Percentiles rank a stretch among this genome's conserved stretches.
phyloP scores from a whole-genome alignment of 805 yeast genomes.

The Yarrowia sp. region DNA sequence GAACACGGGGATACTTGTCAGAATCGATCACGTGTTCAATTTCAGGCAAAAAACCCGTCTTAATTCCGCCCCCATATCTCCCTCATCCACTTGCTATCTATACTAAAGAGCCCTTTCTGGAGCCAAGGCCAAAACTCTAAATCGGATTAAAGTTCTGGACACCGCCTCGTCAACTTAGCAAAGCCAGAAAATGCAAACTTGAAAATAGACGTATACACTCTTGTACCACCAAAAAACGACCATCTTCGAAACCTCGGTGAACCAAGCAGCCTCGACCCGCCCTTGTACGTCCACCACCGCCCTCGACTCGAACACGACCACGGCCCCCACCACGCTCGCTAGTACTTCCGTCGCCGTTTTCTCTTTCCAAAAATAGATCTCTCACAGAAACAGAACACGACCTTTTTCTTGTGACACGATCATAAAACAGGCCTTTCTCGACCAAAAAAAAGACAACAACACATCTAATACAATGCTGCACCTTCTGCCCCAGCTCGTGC shows the following conservation, averaged over 20 bases:
- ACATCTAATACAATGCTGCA: constrained; percentile 36
- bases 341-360: background rate
- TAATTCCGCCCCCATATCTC: no score
- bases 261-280: constrained; percentile 3
- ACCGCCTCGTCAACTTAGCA: constrained; percentile 36
- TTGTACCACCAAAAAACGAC: background rate
- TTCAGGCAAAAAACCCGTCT: no score
- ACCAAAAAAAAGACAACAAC: background rate
- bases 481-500: constrained; percentile 37
- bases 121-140: background rate
- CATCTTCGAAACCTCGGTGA: background rate
- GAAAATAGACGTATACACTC: constrained; percentile 24
- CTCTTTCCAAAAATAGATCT: constrained; percentile 20
- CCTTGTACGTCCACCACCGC: background rate
- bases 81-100: constrained; percentile 2
- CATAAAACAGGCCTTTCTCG: background rate
- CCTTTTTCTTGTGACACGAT: constrained; percentile 2
- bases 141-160: constrained; percentile 1
- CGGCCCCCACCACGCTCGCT: constrained; percentile 28
- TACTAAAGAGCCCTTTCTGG: background rate
- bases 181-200: constrained; percentile 31
- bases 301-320: background rate
- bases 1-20: no score
- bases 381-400: background rate
- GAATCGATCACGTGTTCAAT: no score